Conservation (phyloP, 2,329 filamentous ascomycete species). For the Metarhizium sp. region DNA sequence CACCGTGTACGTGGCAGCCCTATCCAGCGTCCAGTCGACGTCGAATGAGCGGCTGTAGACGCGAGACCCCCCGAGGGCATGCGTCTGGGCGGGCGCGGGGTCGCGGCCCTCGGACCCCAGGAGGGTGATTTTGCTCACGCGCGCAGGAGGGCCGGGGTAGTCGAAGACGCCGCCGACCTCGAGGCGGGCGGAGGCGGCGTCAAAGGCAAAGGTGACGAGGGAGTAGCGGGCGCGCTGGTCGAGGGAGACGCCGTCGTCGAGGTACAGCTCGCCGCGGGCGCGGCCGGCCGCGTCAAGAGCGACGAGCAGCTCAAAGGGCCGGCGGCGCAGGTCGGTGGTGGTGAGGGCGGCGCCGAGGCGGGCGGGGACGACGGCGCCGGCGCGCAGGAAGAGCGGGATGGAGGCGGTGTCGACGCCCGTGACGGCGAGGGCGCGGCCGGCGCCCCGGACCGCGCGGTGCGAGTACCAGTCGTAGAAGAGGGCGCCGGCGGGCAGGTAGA, state of each 20-base stretch:
- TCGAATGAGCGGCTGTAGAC: constrained; percentile 12
- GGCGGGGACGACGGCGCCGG: constrained; percentile 55
- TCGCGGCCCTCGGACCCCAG: constrained; percentile 23
- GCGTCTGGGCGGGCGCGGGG: not conserved
- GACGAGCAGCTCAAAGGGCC: constrained; percentile 63
- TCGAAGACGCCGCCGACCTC: constrained; percentile 42
- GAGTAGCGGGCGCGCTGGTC: constrained; percentile 44
- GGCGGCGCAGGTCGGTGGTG: constrained; percentile 50
- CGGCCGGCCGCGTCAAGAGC: constrained; percentile 52
- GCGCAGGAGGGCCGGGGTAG: constrained; percentile 31
- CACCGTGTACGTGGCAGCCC: constrained; percentile 8
- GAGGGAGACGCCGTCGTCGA: constrained; percentile 68
- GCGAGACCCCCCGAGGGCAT: constrained; percentile 4
- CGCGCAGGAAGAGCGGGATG: constrained; percentile 60
- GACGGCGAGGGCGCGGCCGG: constrained; percentile 24
- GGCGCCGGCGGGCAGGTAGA: constrained; percentile 37
- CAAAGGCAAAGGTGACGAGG: constrained; percentile 50
- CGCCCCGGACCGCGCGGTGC: constrained; percentile 30
- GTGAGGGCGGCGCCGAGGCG: constrained; percentile 50
- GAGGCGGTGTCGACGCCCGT: constrained; percentile 27
- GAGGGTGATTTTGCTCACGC: constrained; percentile 40
- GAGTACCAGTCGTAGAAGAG: constrained; percentile 46
- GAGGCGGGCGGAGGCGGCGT: constrained; percentile 34
- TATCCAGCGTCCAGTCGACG: constrained; percentile 14
- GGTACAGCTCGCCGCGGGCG: constrained; percentile 59